Base-by-base conservation (phyloP, 257 asterid species). In the Cordia subcordata region DNA sequence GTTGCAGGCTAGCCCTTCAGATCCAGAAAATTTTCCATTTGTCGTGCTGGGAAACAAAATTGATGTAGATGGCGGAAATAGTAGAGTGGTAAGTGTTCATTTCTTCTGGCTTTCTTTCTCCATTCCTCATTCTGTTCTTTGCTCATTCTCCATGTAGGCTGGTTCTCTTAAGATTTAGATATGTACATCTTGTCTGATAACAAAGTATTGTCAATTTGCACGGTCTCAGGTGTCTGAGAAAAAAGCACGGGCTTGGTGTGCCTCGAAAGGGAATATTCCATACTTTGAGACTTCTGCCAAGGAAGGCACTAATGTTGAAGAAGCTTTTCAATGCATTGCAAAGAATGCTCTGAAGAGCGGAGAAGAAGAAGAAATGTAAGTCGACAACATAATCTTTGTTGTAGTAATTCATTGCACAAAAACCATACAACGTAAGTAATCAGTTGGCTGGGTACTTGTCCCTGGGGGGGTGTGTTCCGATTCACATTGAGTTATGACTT, bases 231-330 rank as follows among this genome's bases (percentile, higher is more conserved):
- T 82, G 42, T 82, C 89, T 57, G 83, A 79, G 76, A 82, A 79
- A 72, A 79, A 77, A 52, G 89, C 89, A 27, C 71, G 62, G 69
- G 82, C 75, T 35, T 83, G 90, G 90, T 80, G 90, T 71, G 83
- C 85, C 27, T 68, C 90, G 39, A 83, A 80, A 46, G 90, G 83
- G 61, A 80, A 72, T 55, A 70, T 83, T 45, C 84, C 89, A 10
- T 82, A 82, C 77, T 79, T 82, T 59, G 89, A 79, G 76, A 82
- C 89, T 45, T 82, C 89, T 9, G 89, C 89, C 23, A 82, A 82
- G 66, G 89, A 79, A 71, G 89, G 85, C 49, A 73, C 72, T 67
- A 79, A 82, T 54, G 85, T 82, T 59, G 89, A 82, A 65, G 78
- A 73, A 20, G 85, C 89, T 68, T 83, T 83, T 51, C 77, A 83